Conservation (phyloP, 129 eudicot genomes). For the Centella asiatica region DNA sequence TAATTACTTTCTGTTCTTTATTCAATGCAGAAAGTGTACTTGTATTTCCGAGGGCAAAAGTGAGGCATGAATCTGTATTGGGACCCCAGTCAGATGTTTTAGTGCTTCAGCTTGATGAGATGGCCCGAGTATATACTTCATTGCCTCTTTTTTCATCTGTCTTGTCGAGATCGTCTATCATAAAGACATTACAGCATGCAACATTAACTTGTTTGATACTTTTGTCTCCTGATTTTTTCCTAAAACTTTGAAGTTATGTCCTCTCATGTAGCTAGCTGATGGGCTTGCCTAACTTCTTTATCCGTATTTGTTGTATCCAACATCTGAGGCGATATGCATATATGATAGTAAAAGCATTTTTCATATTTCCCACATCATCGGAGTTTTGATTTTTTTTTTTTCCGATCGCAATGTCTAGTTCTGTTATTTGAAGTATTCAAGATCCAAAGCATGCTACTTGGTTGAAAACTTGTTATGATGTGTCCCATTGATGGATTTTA, state of each 20-base stretch:
- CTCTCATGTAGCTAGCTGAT: neutral
- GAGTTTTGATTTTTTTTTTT: too few species aligned
- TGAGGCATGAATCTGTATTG: slow-evolving; percentile 16
- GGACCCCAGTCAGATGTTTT: neutral
- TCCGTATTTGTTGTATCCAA: neutral
- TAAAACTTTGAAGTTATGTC: neutral
- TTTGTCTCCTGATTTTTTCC: neutral
- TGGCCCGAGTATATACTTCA: slow-evolving; percentile 4
- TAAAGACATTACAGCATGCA: neutral
- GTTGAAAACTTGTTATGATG: too few species aligned
- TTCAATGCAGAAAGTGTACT: slow-evolving; percentile 76
- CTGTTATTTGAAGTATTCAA: too few species aligned
- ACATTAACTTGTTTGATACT: neutral
- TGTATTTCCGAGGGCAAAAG: slow-evolving; percentile 80
- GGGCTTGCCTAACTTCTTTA: neutral
- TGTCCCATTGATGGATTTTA: too few species aligned
- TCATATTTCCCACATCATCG: too few species aligned
- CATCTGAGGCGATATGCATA: neutral
- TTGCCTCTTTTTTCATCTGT: slow-evolving; percentile 2
- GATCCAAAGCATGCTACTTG: too few species aligned
- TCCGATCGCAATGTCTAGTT: too few species aligned
- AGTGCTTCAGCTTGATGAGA: slow-evolving; percentile 4
- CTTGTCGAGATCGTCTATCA: neutral
- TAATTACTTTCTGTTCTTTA: neutral
- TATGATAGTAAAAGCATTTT: too few species aligned